phyloP scores from a whole-genome alignment of 2,329 filamentous ascomycete species.

The Xylaria sp. region DNA sequence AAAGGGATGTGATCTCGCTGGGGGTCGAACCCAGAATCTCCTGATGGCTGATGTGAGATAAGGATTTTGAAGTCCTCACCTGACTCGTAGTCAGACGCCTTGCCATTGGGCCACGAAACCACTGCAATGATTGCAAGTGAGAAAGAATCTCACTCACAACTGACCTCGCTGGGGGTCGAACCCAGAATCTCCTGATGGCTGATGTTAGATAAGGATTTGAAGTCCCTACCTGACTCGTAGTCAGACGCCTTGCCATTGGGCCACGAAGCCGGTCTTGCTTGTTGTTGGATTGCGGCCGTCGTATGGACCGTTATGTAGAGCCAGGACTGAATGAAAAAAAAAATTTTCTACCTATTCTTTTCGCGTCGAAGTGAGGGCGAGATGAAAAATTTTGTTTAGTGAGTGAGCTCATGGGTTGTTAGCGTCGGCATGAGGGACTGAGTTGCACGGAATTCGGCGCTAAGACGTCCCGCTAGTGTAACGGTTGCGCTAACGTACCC shows the following conservation, averaged over 20 bases:
- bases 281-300: neutral
- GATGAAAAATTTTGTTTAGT: neutral
- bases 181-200: conserved; percentile 21
- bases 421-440: too few relatives aligned
- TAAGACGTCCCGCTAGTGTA: too few relatives aligned
- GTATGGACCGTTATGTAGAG: neutral
- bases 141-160: neutral
- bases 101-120: conserved; percentile 36
- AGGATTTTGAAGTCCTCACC: neutral
- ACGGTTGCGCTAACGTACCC: too few relatives aligned
- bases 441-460: too few relatives aligned
- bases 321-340: neutral
- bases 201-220: neutral
- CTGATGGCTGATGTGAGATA: neutral
- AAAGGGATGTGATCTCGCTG: conserved; percentile 9
- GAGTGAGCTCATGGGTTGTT: too few relatives aligned
- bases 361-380: neutral
- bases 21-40: conserved; percentile 16
- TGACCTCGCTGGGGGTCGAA: conserved; percentile 22
- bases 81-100: conserved; percentile 40
- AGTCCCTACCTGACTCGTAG: conserved; percentile 29
- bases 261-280: neutral
- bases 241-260: conserved; percentile 40
- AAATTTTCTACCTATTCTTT: neutral
- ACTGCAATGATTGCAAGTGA: neutral